phyloP scores from a whole-genome alignment of 2,329 filamentous ascomycete genomes.

The Nemania bipapillata region DNA sequence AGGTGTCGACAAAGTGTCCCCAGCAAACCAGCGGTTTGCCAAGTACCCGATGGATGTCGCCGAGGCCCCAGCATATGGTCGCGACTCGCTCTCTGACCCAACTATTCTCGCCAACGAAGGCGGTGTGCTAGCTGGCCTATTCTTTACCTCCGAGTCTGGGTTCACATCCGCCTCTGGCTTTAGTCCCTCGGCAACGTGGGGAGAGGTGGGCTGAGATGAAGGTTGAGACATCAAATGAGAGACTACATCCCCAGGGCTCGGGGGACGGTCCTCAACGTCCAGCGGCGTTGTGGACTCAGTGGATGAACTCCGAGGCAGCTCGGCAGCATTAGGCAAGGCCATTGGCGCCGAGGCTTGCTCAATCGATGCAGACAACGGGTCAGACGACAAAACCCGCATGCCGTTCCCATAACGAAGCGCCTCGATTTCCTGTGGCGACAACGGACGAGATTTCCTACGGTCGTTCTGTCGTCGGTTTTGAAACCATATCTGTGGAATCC shows the following conservation, averaged over 20 bases:
- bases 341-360: conserved; percentile 50
- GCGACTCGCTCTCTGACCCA: conserved; percentile 41
- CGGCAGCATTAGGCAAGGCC: conserved; percentile 35
- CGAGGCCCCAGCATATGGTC: conserved; percentile 54
- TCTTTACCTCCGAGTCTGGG: conserved; percentile 33
- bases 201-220: conserved; percentile 42
- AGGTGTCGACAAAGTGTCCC: conserved; percentile 64
- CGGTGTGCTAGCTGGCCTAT: conserved; percentile 37
- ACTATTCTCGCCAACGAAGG: conserved; percentile 43
- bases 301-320: conserved; percentile 36
- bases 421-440: conserved; percentile 79
- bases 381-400: conserved; percentile 63
- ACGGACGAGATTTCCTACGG: conserved; percentile 84
- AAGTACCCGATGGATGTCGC: conserved; percentile 62
- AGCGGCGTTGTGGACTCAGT: conserved; percentile 33
- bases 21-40: conserved; percentile 67
- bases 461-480: conserved; percentile 95
- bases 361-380: conserved; percentile 50
- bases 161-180: conserved; percentile 22
- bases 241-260: conserved; percentile 39
- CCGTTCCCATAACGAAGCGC: conserved; percentile 65
- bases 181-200: conserved; percentile 28
- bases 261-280: conserved; percentile 37
- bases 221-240: conserved; percentile 40
- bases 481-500: conserved; percentile 85